Evolutionary conservation across 441 rosid species (phyloP).

Genomic region (Bruguiera hainesii): DNA sequence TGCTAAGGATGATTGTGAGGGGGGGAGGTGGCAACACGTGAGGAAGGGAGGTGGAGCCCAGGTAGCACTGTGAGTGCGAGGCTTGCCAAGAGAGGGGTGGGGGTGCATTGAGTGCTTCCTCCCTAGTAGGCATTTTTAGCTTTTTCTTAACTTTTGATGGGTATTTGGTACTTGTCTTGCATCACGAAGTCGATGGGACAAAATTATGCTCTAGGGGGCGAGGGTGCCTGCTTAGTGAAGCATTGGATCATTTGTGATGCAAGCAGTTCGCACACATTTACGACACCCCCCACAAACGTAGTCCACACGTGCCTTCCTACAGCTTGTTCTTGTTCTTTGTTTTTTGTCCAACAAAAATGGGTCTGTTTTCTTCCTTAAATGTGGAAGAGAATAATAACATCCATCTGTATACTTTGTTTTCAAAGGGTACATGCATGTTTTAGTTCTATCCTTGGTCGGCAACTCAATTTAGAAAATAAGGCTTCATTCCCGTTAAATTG

Average conservation of each 20-base stretch:
- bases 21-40: conserved; percentile 7
- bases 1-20: conserved; percentile 17
- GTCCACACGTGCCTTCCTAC: too few relatives aligned
- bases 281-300: too few relatives aligned
- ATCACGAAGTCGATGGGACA: conserved; percentile 39
- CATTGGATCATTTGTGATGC: conserved; percentile 74
- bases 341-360: too few relatives aligned
- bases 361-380: too few relatives aligned
- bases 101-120: background rate
- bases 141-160: conserved; percentile 27
- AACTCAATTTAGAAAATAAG: too few relatives aligned
- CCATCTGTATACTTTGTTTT: too few relatives aligned
- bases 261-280: conserved; percentile 27
- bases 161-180: conserved; percentile 48
- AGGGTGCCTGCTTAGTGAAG: conserved; percentile 64
- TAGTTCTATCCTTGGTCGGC: too few relatives aligned
- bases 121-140: conserved; percentile 20
- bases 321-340: too few relatives aligned
- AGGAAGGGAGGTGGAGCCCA: conserved; percentile 44
- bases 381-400: too few relatives aligned
- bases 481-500: too few relatives aligned
- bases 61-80: conserved; percentile 23
- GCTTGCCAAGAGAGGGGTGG: background rate
- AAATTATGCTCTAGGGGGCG: background rate
- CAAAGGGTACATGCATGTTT: too few relatives aligned